phyloP scores from a whole-genome alignment of 306 rosid genomes.

The Vigna angularis region DNA sequence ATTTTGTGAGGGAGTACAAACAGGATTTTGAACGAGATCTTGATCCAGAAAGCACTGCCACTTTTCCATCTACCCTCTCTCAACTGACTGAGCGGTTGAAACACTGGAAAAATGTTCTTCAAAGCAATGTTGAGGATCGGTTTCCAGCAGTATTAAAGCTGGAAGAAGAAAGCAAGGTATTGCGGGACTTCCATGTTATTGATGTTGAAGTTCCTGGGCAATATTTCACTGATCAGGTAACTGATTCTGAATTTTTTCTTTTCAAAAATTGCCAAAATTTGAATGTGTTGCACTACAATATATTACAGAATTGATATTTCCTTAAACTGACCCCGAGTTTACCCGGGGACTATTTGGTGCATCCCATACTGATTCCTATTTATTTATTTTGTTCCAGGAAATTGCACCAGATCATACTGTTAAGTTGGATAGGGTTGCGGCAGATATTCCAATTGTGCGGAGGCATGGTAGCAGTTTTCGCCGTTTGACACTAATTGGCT shows the following conservation, averaged over 20 bases:
- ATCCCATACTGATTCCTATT: conserved; percentile 39
- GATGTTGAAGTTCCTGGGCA: conserved; percentile 99
- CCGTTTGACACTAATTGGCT: conserved; percentile 95
- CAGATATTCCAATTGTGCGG: conserved; percentile 97
- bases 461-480: conserved; percentile 99
- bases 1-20: conserved; percentile 97
- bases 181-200: conserved; percentile 97
- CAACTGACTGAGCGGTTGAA: conserved; percentile 91
- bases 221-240: conserved; percentile 94
- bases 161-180: conserved; percentile 98
- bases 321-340: conserved; percentile 29
- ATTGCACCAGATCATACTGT: conserved; percentile 97
- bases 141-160: conserved; percentile 95
- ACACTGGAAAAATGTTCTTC: conserved; percentile 98
- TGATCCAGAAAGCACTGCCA: conserved; percentile 93
- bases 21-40: conserved; percentile 99
- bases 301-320: neutral
- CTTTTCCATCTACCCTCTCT: conserved; percentile 94
- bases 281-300: neutral
- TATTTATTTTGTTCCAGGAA: conserved; percentile 61
- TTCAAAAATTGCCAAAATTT: conserved; percentile 4
- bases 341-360: conserved; percentile 27
- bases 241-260: conserved; percentile 22
- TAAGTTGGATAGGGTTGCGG: conserved; percentile 94
- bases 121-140: conserved; percentile 98